Conservation (phyloP, 2,329 filamentous ascomycete genomes). For the Rhynchosporium graminicola region DNA sequence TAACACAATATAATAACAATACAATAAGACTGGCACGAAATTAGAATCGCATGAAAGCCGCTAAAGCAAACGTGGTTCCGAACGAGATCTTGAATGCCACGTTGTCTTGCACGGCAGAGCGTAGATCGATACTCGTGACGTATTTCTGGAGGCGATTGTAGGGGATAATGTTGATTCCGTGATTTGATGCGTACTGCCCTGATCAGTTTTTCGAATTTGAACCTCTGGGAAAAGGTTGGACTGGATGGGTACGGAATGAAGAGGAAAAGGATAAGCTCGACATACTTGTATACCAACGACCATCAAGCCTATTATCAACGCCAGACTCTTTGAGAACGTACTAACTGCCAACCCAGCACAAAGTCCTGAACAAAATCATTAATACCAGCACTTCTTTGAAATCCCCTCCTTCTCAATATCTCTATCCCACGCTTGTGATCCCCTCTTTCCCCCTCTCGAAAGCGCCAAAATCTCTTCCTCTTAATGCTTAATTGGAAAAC, state of each 20-base stretch:
- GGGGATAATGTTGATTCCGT: constrained; percentile 50
- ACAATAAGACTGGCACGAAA: too few species aligned
- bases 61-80: constrained; percentile 70
- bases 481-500: constrained; percentile 15
- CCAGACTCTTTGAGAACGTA: constrained; percentile 70
- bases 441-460: too few species aligned
- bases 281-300: constrained; percentile 51
- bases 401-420: background rate
- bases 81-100: constrained; percentile 55
- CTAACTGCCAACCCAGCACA: constrained; percentile 56
- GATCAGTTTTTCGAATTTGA: constrained; percentile 14
- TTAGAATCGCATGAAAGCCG: constrained; percentile 61
- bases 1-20: background rate
- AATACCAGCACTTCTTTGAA: background rate
- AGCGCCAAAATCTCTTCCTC: background rate
- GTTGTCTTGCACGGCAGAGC: constrained; percentile 42
- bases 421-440: background rate
- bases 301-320: constrained; percentile 64
- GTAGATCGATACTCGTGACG: constrained; percentile 51
- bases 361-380: constrained; percentile 24
- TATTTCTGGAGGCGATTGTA: constrained; percentile 48
- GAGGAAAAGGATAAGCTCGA: background rate
- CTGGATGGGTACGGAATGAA: background rate
- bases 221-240: background rate
- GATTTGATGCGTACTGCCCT: constrained; percentile 49